Evolutionary conservation across 2,329 filamentous ascomycete species (phyloP).

Genomic region (Trichophyton mentagrophytes): DNA sequence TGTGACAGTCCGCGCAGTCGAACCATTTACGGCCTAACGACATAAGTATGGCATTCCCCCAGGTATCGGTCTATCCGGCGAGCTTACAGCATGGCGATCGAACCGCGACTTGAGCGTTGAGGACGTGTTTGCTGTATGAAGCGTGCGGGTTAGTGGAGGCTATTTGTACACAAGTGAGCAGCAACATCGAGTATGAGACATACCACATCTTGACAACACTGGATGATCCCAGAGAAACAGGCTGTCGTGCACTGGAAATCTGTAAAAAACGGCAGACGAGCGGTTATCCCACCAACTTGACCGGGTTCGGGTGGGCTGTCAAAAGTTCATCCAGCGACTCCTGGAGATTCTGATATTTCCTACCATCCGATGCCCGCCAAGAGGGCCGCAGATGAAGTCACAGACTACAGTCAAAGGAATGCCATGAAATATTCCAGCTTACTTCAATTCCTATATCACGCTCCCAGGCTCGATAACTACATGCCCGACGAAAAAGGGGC

Average conservation of each 20-base stretch:
- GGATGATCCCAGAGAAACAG: background rate
- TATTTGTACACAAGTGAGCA: background rate
- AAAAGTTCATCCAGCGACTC: background rate
- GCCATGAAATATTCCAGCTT: no score
- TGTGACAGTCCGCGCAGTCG: conserved; percentile 92
- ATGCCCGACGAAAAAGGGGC: no score
- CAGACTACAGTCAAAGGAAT: no score
- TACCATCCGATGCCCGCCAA: background rate
- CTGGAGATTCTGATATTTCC: background rate
- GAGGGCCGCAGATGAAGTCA: background rate
- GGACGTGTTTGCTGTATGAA: conserved; percentile 70
- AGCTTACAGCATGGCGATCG: conserved; percentile 83
- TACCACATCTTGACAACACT: conserved; percentile 5
- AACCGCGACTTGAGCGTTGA: conserved; percentile 95
- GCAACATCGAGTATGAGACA: background rate
- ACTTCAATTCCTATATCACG: no score
- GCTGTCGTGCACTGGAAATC: background rate
- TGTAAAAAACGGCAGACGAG: no score
- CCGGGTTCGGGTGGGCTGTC: background rate
- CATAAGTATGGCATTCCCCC: background rate
- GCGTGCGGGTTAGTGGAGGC: background rate
- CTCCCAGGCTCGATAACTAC: no score
- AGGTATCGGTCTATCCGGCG: background rate
- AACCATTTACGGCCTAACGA: conserved; percentile 76
- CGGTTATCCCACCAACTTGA: background rate